Percentiles rank a stretch among this genome's conserved stretches.
phyloP scores from a whole-genome alignment of 139 green algal genomes.

The Chlorella ohadii region DNA sequence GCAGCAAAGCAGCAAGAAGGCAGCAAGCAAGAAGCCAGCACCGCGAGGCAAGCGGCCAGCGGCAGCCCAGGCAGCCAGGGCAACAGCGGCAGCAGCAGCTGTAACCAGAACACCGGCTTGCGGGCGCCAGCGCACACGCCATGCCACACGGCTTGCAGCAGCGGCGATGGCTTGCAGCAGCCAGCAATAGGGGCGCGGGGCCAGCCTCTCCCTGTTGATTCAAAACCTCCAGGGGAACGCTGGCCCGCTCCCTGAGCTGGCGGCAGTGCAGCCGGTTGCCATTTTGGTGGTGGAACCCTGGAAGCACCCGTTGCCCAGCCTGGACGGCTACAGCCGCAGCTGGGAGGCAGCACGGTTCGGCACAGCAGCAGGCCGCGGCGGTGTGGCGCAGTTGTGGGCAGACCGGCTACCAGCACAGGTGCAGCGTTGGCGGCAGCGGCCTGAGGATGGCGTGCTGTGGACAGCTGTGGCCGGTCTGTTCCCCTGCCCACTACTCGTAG shows the following conservation, averaged over 20 bases:
- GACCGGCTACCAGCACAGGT: not conserved
- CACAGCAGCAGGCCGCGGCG: not conserved
- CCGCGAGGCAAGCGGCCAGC: no score
- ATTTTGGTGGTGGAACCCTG: not conserved
- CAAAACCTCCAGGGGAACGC: not conserved
- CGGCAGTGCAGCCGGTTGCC: not conserved
- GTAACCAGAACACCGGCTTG: no score
- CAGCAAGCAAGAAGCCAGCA: no score
- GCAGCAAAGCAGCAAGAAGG: no score
- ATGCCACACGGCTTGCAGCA: not conserved
- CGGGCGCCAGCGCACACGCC: not conserved
- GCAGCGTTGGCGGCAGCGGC: not conserved
- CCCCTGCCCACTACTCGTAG: not conserved
- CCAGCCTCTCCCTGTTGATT: not conserved
- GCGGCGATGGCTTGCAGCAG: not conserved
- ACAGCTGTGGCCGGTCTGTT: not conserved
- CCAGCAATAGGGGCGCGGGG: not conserved
- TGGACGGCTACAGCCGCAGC: not conserved
- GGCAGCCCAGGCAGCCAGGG: no score
- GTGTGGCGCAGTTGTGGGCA: not conserved
- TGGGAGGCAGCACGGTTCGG: no score
- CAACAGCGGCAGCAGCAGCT: no score
- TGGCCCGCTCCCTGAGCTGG: slow-evolving; percentile 1
- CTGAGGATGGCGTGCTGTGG: not conserved
- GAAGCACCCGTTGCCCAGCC: not conserved